Percentiles rank a stretch among this genome's conserved stretches.
Conservation (phyloP, 371 early-diverging fungal genomes). For the Mortierella polycephala region DNA sequence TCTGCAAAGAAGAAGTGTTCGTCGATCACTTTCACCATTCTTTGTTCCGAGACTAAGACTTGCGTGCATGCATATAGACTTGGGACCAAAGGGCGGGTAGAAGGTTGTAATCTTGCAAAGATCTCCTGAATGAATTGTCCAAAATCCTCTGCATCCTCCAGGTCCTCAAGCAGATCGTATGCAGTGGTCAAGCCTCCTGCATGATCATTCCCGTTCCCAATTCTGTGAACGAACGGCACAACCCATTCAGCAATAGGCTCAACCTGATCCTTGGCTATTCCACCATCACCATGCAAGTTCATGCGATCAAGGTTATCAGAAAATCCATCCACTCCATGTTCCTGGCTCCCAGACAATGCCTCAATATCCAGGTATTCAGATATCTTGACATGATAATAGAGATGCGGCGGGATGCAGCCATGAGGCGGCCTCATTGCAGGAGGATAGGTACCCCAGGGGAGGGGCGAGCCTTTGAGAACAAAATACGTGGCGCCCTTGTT, state of each 20-base stretch:
- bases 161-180: constrained; percentile 22
- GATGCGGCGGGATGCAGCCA: constrained; percentile 45
- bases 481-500: background rate
- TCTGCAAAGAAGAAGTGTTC: constrained; percentile 16
- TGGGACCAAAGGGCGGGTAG: background rate
- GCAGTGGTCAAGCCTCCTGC: constrained; percentile 45
- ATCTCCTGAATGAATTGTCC: constrained; percentile 19
- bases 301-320: background rate
- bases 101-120: background rate
- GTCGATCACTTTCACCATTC: constrained; percentile 12
- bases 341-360: background rate
- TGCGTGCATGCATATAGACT: constrained; percentile 39
- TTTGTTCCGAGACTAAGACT: constrained; percentile 24
- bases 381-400: constrained; percentile 28
- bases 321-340: background rate
- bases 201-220: constrained; percentile 39
- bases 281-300: background rate
- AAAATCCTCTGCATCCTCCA: constrained; percentile 39
- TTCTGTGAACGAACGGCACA: constrained; percentile 32
- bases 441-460: constrained; percentile 33
- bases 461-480: constrained; percentile 30
- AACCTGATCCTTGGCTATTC: background rate
- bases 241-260: constrained; percentile 7
- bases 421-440: constrained; percentile 29
- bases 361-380: background rate